phyloP scores from a whole-genome alignment of 345 rosid species.

The Citrus mangshanensis region DNA sequence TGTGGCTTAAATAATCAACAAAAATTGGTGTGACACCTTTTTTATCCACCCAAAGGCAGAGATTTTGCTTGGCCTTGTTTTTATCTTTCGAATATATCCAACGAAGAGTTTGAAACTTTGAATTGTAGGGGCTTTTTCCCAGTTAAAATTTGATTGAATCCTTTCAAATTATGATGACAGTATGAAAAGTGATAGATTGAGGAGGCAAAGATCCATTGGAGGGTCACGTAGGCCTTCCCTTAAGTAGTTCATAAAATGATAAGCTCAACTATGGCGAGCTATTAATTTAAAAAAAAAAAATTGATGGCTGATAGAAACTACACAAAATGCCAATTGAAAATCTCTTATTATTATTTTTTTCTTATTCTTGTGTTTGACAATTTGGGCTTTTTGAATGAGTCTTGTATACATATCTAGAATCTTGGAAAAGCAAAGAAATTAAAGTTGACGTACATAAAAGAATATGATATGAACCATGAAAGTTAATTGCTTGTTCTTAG shows the following conservation, averaged over 20 bases:
- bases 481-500: neutral
- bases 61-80: neutral
- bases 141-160: conserved; percentile 6
- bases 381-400: neutral
- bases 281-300: neutral
- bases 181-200: neutral
- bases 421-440: neutral
- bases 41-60: neutral
- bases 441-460: neutral
- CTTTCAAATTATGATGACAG: neutral
- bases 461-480: neutral
- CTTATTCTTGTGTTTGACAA: neutral
- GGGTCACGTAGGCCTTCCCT: conserved; percentile 7
- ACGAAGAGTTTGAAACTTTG: neutral
- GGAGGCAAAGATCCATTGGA: conserved; percentile 8
- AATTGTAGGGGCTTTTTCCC: neutral
- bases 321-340: neutral
- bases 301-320: neutral
- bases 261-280: neutral
- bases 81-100: neutral
- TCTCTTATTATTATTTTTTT: too few species aligned
- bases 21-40: neutral
- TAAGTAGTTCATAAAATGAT: neutral
- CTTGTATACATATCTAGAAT: neutral
- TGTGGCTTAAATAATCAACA: neutral